Base-by-base conservation (phyloP, 2,329 filamentous ascomycete species). In the Colletotrichum incanum region DNA sequence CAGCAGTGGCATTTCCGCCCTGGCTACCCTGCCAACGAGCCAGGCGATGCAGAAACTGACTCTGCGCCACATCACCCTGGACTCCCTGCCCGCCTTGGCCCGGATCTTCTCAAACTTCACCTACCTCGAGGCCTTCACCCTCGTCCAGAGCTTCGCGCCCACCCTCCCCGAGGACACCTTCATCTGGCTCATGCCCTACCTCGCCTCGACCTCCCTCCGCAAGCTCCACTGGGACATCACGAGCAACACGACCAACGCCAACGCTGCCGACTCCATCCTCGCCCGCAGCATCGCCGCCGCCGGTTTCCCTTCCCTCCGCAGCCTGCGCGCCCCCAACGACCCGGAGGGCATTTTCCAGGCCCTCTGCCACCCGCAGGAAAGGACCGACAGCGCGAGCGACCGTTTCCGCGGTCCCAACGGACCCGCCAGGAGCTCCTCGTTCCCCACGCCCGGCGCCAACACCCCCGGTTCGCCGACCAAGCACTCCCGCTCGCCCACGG, bases 271-370 rank as follows among this genome's bases (percentile, higher is more conserved):
- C 62, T 84, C 86, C 6, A 89, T 93, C 58, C 85, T 95, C 9
- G 90, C 92, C 1, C 85, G 85, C 70, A 90, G 90, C 76, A 93
- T 95, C 74, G 80, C 81, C 6, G 86, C 87, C 1, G 83, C 83
- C 5, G 90, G 90, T 0, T 93, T 95, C 76, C 93, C 93, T 0
- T 79, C 82, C 0, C 85, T 95, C 12, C 84, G 83, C 12, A 83
- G 78, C 1, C 81, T 95, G 23, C 89, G 93, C 65, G 85, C 90
- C 0, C 93, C 92, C 1, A 90, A 90, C 69, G 93, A 95, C 74
- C 88, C 92, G 1, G 88, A 93, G 6, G 93, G 93, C 34, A 76
- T 89, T 9, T 90, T 95, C 73, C 93, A 95, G 80, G 82, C 85
- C 1, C 85, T 94, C 1, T 95, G 93, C 79, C 87, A 86, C 54